phyloP scores from a whole-genome alignment of 495 filamentous ascomycete species.

The Cladorrhinum samala region DNA sequence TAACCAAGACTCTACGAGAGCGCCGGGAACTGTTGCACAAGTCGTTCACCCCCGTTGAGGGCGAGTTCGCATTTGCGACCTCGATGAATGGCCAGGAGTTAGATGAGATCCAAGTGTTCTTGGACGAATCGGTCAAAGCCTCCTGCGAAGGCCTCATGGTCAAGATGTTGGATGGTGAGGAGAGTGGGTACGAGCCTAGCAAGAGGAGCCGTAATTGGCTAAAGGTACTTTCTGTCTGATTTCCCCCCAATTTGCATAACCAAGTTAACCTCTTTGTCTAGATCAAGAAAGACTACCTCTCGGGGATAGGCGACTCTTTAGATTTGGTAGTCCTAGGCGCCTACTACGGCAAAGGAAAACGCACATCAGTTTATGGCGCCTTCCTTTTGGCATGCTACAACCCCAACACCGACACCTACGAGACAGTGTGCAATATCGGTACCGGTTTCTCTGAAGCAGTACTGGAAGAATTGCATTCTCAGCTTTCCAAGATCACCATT shows the following conservation, averaged over 20 bases:
- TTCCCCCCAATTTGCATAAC: background rate
- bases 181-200: conserved; percentile 90
- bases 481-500: conserved; percentile 67
- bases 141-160: conserved; percentile 98
- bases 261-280: conserved; percentile 23
- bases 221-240: conserved; percentile 53
- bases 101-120: conserved; percentile 84
- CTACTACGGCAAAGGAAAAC: conserved; percentile 91
- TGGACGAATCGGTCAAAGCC: conserved; percentile 90
- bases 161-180: conserved; percentile 91
- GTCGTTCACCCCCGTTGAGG: conserved; percentile 71
- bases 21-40: conserved; percentile 69
- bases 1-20: conserved; percentile 80
- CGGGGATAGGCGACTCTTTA: conserved; percentile 87
- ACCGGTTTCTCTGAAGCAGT: conserved; percentile 90
- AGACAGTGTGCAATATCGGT: conserved; percentile 96
- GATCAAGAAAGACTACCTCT: conserved; percentile 97
- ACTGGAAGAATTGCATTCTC: conserved; percentile 72
- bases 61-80: conserved; percentile 88
- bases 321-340: conserved; percentile 94
- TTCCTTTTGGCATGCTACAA: conserved; percentile 96
- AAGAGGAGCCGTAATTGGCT: conserved; percentile 97
- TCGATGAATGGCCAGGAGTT: conserved; percentile 81
- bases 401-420: conserved; percentile 65
- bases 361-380: conserved; percentile 88